Evolutionary conservation across 495 filamentous ascomycete genomes (phyloP).

Genomic region (Penicillium canariense): DNA sequence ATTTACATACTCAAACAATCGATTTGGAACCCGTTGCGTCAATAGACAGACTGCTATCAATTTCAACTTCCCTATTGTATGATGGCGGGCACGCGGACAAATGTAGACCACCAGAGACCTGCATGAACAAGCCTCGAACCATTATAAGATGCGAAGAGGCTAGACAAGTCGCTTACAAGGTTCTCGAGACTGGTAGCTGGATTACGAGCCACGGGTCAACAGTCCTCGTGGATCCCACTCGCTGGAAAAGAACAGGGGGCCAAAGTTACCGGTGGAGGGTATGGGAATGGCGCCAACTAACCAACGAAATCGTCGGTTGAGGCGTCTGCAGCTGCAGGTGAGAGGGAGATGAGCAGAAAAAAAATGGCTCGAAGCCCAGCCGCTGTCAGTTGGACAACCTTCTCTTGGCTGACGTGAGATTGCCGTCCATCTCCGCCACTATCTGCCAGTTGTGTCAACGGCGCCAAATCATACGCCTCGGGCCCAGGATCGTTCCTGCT

Average conservation of each 20-base stretch:
- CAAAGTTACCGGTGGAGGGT: no score
- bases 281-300: no score
- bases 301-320: no score
- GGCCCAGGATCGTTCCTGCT: neutral
- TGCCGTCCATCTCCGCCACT: neutral
- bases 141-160: neutral
- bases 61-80: no score
- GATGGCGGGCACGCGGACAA: neutral
- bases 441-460: neutral
- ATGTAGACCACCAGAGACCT: no score
- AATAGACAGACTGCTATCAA: neutral
- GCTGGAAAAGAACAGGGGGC: no score
- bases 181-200: no score
- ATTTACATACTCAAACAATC: neutral
- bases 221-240: no score
- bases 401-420: slow-evolving; percentile 3
- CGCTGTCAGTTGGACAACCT: neutral
- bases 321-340: no score
- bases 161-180: no score
- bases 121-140: neutral
- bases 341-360: no score
- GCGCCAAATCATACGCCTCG: neutral
- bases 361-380: neutral
- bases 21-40: neutral
- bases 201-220: no score